Evolutionary conservation across 495 filamentous ascomycete genomes (phyloP).

Genomic region (Podospora pseudocomata): DNA sequence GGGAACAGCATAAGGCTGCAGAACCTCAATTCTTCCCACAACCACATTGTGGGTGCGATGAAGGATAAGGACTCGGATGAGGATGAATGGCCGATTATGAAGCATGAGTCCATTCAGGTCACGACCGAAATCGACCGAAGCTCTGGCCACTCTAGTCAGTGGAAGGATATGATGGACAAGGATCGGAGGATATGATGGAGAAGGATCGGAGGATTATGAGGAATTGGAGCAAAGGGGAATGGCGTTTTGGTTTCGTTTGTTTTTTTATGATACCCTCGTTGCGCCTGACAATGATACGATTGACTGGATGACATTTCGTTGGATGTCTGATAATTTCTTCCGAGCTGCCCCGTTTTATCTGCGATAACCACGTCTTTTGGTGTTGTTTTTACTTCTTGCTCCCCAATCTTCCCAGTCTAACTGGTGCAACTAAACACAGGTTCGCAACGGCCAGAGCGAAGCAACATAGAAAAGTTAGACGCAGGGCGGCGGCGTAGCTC

Average conservation of each 20-base stretch:
- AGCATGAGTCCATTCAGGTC: not conserved
- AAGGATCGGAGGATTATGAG: not conserved
- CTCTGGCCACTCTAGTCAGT: not conserved
- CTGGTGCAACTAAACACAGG: conserved; percentile 46
- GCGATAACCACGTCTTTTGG: not conserved
- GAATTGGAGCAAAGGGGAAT: not conserved
- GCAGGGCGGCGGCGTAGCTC: conserved; percentile 57
- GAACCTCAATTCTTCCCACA: not conserved
- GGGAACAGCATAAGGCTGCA: not conserved
- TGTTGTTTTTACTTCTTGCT: conserved; percentile 32
- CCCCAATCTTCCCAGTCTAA: conserved; percentile 55
- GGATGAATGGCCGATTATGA: conserved; percentile 20
- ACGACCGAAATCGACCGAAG: not conserved
- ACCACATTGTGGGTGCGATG: not conserved
- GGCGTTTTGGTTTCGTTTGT: not conserved
- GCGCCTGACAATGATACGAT: not conserved
- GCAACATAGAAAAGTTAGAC: conserved; percentile 52
- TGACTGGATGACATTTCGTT: not conserved
- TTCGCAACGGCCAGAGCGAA: conserved; percentile 49
- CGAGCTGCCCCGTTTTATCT: not conserved
- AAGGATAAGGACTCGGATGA: conserved; percentile 10
- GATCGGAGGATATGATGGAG: not conserved
- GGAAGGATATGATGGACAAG: not conserved
- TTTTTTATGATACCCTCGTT: not conserved
- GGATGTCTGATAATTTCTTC: not conserved